Evolutionary conservation across 1,284 basidiomycete species (phyloP).

Genomic region (Pterulicium gracile): DNA sequence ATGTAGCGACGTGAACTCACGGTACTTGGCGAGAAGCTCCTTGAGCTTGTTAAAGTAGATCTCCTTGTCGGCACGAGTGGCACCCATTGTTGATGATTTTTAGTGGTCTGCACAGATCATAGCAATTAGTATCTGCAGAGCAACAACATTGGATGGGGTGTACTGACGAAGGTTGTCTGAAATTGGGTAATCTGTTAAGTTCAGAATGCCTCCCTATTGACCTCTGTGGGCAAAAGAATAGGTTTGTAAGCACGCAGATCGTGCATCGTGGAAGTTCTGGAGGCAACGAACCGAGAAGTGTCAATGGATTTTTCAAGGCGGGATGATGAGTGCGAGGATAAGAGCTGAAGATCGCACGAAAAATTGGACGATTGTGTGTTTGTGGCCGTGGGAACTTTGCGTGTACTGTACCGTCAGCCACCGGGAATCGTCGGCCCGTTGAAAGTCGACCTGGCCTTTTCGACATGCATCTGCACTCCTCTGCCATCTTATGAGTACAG

Average conservation of each 20-base stretch:
- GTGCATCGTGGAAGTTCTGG: not conserved
- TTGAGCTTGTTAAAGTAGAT: slow-evolving; percentile 92
- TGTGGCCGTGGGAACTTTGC: slow-evolving; percentile 19
- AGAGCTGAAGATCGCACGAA: slow-evolving; percentile 6
- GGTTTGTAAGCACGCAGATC: not conserved
- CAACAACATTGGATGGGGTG: too few relatives aligned
- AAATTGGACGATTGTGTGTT: slow-evolving; percentile 21
- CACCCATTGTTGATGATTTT: slow-evolving; percentile 67
- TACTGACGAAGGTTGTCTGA: slow-evolving; percentile 12
- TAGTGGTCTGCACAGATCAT: too few relatives aligned
- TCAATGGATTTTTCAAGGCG: slow-evolving; percentile 89
- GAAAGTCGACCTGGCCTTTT: too few relatives aligned
- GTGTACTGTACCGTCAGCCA: too few relatives aligned
- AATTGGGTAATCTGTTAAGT: slow-evolving; percentile 14
- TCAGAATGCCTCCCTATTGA: slow-evolving; percentile 77
- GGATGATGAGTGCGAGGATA: slow-evolving; percentile 10
- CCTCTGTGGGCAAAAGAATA: slow-evolving; percentile 38
- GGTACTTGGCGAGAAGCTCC: slow-evolving; percentile 85
- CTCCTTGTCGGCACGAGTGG: slow-evolving; percentile 83
- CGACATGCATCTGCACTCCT: too few relatives aligned
- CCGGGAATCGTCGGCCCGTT: too few relatives aligned
- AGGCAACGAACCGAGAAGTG: slow-evolving; percentile 41
- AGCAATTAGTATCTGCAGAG: too few relatives aligned
- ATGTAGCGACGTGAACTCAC: slow-evolving; percentile 37
- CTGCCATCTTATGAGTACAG: too few relatives aligned